phyloP scores from a whole-genome alignment of 2,329 filamentous ascomycete species.

The Epichloe aotearoae region DNA sequence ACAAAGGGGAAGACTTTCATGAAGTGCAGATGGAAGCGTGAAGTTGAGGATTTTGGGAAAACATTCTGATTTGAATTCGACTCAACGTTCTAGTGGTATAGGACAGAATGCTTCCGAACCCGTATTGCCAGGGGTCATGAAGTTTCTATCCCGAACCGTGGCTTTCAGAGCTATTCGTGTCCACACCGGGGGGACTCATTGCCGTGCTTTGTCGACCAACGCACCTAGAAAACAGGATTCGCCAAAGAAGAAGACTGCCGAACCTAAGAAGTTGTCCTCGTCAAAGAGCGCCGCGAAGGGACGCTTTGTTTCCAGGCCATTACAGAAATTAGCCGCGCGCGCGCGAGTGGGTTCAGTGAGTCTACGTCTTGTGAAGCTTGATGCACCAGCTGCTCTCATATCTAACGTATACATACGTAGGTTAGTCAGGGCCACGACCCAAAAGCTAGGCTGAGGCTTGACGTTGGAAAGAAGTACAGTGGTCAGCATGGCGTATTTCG shows the following conservation, averaged over 20 bases:
- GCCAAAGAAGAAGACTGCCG: not conserved
- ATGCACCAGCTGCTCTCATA: not conserved
- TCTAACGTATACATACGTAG: constrained; percentile 9
- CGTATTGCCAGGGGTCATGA: constrained; percentile 15
- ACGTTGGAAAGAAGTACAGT: constrained; percentile 10
- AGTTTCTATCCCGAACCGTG: constrained; percentile 14
- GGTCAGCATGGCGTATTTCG: constrained; percentile 21
- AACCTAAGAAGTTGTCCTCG: not conserved
- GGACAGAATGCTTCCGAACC: constrained; percentile 2
- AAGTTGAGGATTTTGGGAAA: not conserved
- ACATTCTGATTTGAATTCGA: not conserved
- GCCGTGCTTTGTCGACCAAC: constrained; percentile 15
- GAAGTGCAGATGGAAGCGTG: not conserved
- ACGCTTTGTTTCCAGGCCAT: not conserved
- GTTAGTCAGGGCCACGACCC: constrained; percentile 22
- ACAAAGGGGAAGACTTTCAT: not conserved
- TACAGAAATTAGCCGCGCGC: constrained; percentile 1
- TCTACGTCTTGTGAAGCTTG: not conserved
- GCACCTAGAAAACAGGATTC: constrained; percentile 3
- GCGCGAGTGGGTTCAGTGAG: constrained; percentile 16
- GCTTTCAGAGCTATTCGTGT: constrained; percentile 12
- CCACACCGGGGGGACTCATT: constrained; percentile 4
- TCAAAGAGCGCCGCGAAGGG: not conserved
- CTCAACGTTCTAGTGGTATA: not conserved
- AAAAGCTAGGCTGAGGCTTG: constrained; percentile 18